These are phyloP conservation scores for Kuraishia hungarica DNA, from an alignment of 805 yeast species.

Conservation along the genomic window DNA sequence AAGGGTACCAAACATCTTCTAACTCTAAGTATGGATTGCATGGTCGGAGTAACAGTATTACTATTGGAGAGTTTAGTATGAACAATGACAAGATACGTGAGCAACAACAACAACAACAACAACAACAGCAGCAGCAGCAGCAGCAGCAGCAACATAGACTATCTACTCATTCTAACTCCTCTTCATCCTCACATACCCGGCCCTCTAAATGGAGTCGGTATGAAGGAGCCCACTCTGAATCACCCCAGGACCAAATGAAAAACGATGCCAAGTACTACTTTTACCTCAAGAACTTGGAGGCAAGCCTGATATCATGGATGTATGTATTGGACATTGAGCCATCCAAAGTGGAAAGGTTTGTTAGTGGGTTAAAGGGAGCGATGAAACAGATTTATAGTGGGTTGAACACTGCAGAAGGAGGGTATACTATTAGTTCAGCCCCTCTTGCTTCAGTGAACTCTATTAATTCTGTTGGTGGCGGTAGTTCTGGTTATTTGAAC, in stretches of 20 bases:
- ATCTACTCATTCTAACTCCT: not conserved
- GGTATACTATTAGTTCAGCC: not conserved
- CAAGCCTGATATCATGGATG: constrained; percentile 17
- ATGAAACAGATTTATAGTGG: not conserved
- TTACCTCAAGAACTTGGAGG: constrained; percentile 17
- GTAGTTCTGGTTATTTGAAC: not conserved
- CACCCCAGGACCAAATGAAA: constrained; percentile 12
- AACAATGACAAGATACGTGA: constrained; percentile 17
- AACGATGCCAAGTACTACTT: constrained; percentile 16
- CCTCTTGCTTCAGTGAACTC: not conserved
- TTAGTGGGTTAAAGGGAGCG: not conserved
- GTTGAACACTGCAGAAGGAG: not conserved
- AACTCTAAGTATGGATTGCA: constrained; percentile 7
- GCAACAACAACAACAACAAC: constrained; percentile 4
- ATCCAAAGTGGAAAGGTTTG: not conserved
- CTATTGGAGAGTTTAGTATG: constrained; percentile 14
- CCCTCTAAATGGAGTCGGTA: not conserved
- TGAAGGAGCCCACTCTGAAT: not conserved
- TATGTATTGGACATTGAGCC: constrained; percentile 10
- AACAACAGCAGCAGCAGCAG: constrained; percentile 6
- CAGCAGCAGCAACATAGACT: not conserved
- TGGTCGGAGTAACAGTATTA: constrained; percentile 9
- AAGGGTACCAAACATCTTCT: not conserved
- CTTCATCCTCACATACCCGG: constrained; percentile 7
- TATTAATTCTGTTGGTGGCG: not conserved